Evolutionary conservation across 2,329 filamentous ascomycete genomes (phyloP), one percentile per base, ranked within the genome.

Genomic region (Fusarium sp.): DNA sequence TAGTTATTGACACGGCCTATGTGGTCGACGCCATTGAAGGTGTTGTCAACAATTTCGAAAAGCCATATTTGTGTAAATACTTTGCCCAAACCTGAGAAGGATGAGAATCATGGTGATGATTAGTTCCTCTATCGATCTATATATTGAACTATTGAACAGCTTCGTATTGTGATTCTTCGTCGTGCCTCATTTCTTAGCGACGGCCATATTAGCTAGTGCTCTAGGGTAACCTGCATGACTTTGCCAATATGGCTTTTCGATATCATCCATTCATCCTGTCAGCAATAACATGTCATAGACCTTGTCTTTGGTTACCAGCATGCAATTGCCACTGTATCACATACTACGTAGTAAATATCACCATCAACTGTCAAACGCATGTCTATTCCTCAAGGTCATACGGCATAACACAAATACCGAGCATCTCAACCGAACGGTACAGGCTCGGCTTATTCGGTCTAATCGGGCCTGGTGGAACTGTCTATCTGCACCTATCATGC

Each of bases 401-500:
- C 57, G 42, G 42, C 45, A 37, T 45, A 52, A 31, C 36, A 33
- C 6, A 47, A 38, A 26, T 36, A 44, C 47, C 28, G 30, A 18
- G 37, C 15, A 4, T 41, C 18, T 59, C 26, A 52, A 42, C 36
- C 31, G 40, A 47, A 47, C 60, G 61, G 41, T 45, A 52, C 60
- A 38, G 20, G 28, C 46, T 65, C 53, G 60, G 61, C 54, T 60
- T 5, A 30, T 57, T 63, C 46, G 46, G 61, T 65, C 55, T 38
- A 44, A 59, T 53, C n/a, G 41, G 61, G 36, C 31, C 53, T 53
- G 61, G 41, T 57, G 45, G 45, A 33, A 36, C 23, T 46, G 60
- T 57, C 46, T 30, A 55, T 57, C 37, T 62, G 41, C 57, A 62
- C 31, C 60, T 62, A 54, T 69, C 45, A 63, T 54, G 45, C 53